Conservation (phyloP, 495 filamentous ascomycete genomes). For the Aspergillus taichungensis region DNA sequence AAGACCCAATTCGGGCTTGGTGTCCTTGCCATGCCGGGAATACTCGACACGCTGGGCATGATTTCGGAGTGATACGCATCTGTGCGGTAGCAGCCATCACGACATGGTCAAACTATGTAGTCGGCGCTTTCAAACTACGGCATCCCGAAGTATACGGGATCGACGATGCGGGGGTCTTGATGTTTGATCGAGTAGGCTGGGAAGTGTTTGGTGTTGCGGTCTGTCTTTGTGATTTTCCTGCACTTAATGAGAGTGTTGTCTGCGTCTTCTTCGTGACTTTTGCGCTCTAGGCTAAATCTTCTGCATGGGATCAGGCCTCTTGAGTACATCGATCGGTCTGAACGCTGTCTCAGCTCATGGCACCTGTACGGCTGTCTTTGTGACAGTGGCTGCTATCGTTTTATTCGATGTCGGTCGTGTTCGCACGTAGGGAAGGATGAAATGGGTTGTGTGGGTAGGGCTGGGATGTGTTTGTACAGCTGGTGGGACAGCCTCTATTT, state of each 20-base stretch:
- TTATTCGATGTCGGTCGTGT: conserved; percentile 9
- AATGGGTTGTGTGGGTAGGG: conserved; percentile 16
- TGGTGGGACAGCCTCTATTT: not conserved
- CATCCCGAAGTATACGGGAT: conserved; percentile 57
- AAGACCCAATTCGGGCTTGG: conserved; percentile 2
- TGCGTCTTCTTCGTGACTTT: conserved; percentile 49
- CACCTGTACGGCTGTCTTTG: conserved; percentile 41
- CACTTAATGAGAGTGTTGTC: conserved; percentile 32
- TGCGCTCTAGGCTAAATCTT: conserved; percentile 34
- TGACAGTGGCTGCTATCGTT: conserved; percentile 13
- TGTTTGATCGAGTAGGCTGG: conserved; percentile 51
- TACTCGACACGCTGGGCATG: conserved; percentile 46
- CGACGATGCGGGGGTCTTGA: conserved; percentile 53
- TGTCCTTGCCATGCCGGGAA: not conserved
- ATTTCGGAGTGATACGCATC: conserved; percentile 40
- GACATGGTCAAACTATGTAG: conserved; percentile 59
- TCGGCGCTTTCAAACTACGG: conserved; percentile 58
- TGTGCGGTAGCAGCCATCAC: conserved; percentile 47
- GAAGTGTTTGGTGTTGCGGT: conserved; percentile 50
- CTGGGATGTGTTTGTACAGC: conserved; percentile 9
- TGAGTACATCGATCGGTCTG: conserved; percentile 58
- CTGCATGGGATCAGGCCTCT: conserved; percentile 25
- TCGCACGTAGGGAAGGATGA: conserved; percentile 10
- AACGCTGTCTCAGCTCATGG: conserved; percentile 48
- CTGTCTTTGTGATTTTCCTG: conserved; percentile 8